Conservation (phyloP, 2,329 filamentous ascomycete species). For the Hypoxylon sp. region DNA sequence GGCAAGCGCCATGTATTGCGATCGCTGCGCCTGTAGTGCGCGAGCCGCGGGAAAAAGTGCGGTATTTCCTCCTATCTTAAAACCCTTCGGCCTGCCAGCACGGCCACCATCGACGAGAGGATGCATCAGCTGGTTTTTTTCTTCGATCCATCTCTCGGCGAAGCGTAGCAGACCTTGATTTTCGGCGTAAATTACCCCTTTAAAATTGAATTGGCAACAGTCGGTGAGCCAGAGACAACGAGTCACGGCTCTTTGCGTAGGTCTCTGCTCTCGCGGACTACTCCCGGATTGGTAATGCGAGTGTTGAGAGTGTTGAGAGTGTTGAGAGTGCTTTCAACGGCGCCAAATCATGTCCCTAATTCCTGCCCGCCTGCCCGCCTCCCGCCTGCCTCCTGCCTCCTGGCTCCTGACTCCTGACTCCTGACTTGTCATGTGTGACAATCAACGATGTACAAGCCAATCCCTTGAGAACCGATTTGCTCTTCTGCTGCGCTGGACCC, state of each 20-base stretch:
- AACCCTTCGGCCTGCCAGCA: conserved; percentile 31
- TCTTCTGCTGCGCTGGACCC: conserved; percentile 31
- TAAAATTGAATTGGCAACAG: conserved; percentile 14
- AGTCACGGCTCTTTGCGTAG: conserved; percentile 4
- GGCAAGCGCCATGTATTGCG: not conserved
- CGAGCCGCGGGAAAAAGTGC: conserved; percentile 34
- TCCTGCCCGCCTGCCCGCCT: too few relatives aligned
- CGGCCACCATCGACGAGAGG: conserved; percentile 12
- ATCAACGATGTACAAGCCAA: conserved; percentile 24
- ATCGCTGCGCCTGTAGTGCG: conserved; percentile 39
- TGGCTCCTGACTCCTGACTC: conserved; percentile 2
- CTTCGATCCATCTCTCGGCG: conserved; percentile 31
- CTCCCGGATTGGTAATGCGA: conserved; percentile 12
- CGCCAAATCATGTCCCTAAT: conserved; percentile 15
- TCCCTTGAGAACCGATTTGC: conserved; percentile 33
- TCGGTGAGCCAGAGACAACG: conserved; percentile 31
- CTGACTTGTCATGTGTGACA: conserved; percentile 39
- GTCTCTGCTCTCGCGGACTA: not conserved
- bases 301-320: conserved; percentile 6
- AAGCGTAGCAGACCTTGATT: conserved; percentile 22
- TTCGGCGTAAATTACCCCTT: conserved; percentile 30
- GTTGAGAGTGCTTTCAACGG: conserved; percentile 23
- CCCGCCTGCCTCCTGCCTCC: not conserved
- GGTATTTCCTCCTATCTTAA: conserved; percentile 30
- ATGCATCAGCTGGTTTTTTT: conserved; percentile 28